Evolutionary conservation across 2,329 filamentous ascomycete genomes (phyloP).

Genomic region (Ceratocystis huliohia): DNA sequence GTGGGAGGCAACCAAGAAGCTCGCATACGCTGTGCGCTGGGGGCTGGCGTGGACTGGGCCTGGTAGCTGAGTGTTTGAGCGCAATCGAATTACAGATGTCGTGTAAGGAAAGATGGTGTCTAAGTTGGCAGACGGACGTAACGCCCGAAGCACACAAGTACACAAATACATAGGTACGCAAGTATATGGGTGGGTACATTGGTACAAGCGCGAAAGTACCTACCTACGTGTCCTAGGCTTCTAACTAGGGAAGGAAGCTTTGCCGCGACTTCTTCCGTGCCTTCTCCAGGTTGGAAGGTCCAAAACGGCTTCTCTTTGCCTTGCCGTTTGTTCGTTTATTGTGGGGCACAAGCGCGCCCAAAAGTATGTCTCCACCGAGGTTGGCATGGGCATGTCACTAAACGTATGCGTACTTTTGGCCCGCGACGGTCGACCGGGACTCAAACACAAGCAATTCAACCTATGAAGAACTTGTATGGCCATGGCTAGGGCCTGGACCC

Average conservation of each 20-base stretch:
- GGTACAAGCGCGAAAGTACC: background rate
- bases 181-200: background rate
- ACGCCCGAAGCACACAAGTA: background rate
- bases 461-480: background rate
- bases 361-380: background rate
- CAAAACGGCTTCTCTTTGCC: conserved; percentile 4
- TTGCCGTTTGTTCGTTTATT: background rate
- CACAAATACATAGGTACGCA: background rate
- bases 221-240: too few species aligned
- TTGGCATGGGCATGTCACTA: background rate
- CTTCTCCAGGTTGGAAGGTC: background rate
- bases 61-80: background rate
- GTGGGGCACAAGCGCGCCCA: background rate
- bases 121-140: background rate
- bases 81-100: background rate
- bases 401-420: background rate
- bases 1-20: too few species aligned
- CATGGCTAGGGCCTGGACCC: background rate
- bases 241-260: background rate
- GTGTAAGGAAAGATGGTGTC: background rate
- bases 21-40: background rate
- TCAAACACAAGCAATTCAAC: background rate
- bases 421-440: conserved; percentile 1
- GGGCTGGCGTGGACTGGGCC: background rate
- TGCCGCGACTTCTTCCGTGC: conserved; percentile 8